phyloP scores from a whole-genome alignment of 2,329 filamentous ascomycete species.

The Lecanoromycetidae sp. region DNA sequence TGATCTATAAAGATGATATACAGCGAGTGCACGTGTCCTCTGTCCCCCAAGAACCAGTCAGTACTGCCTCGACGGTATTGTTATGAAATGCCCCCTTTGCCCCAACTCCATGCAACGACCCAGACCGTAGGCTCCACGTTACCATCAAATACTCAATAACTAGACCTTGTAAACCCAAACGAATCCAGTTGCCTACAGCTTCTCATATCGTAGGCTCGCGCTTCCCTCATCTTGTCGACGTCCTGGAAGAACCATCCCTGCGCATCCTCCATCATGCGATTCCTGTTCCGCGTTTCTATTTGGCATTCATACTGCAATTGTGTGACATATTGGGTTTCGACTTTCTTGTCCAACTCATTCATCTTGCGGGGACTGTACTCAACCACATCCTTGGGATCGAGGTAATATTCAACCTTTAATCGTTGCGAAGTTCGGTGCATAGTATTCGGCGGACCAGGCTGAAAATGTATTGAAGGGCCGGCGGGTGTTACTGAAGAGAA shows the following conservation, averaged over 20 bases:
- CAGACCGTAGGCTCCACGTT: neutral
- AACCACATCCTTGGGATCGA: conserved; percentile 66
- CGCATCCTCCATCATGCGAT: conserved; percentile 61
- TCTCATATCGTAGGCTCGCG: conserved; percentile 48
- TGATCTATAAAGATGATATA: neutral
- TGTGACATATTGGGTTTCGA: conserved; percentile 61
- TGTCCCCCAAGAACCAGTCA: neutral
- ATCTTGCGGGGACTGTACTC: conserved; percentile 60
- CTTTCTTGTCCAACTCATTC: conserved; percentile 60
- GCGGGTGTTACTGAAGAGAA: conserved; percentile 48
- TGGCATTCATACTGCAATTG: conserved; percentile 61
- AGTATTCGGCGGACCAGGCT: conserved; percentile 61
- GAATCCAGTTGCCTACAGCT: conserved; percentile 46
- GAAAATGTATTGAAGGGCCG: conserved; percentile 64
- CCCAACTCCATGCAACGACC: conserved; percentile 10
- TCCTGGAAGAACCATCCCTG: conserved; percentile 82
- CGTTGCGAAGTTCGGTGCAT: conserved; percentile 57
- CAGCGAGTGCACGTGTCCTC: neutral
- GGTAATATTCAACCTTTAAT: conserved; percentile 68
- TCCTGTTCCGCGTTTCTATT: conserved; percentile 53
- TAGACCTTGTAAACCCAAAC: conserved; percentile 23
- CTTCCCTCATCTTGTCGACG: conserved; percentile 62
- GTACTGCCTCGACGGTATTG: neutral
- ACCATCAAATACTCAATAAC: conserved; percentile 8
- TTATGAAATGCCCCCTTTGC: neutral